Conservation (phyloP, 2,329 filamentous ascomycete species). For the Fusarium pininemorale region DNA sequence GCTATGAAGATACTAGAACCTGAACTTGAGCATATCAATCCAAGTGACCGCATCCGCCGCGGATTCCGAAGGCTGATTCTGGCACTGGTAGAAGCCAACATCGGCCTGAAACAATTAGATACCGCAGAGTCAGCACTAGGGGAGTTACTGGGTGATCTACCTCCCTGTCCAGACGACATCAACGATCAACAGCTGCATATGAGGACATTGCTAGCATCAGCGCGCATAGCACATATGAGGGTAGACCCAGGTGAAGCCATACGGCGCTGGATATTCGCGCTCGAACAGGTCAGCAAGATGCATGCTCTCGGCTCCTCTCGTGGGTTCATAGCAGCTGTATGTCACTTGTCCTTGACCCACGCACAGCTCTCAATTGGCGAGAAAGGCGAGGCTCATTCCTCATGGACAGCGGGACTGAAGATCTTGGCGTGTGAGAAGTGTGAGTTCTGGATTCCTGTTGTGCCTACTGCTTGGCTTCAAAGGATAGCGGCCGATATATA, state of each 20-base stretch:
- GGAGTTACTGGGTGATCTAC: slow-evolving; percentile 18
- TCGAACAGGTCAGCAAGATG: slow-evolving; percentile 30
- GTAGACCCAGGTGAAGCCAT: slow-evolving; percentile 15
- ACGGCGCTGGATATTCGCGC: slow-evolving; percentile 19
- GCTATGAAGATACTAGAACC: slow-evolving; percentile 31
- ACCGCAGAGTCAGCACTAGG: slow-evolving; percentile 20
- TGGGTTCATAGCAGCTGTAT: slow-evolving; percentile 38
- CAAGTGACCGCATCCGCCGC: slow-evolving; percentile 16
- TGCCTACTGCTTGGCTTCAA: slow-evolving; percentile 41
- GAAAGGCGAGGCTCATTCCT: slow-evolving; percentile 5
- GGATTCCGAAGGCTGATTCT: slow-evolving; percentile 37
- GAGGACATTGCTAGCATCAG: slow-evolving; percentile 38
- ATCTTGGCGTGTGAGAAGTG: slow-evolving; percentile 37
- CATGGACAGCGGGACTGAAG: slow-evolving; percentile 35
- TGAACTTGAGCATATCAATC: slow-evolving; percentile 23
- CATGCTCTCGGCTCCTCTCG: slow-evolving; percentile 25
- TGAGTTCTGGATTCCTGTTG: slow-evolving; percentile 43
- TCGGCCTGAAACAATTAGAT: slow-evolving; percentile 30
- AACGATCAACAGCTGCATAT: slow-evolving; percentile 45
- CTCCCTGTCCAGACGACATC: slow-evolving; percentile 37
- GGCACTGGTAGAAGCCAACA: slow-evolving; percentile 31
- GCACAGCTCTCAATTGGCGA: slow-evolving; percentile 34
- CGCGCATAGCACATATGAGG: slow-evolving; percentile 32
- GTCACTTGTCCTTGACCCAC: slow-evolving; percentile 42
- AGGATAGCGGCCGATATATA: slow-evolving; percentile 36